A percentile compares a stretch with the other conserved stretches of the same genome.
These are phyloP conservation scores for Phialophora chinensis DNA, from an alignment of 2,329 filamentous ascomycete species.

Conservation along the genomic window DNA sequence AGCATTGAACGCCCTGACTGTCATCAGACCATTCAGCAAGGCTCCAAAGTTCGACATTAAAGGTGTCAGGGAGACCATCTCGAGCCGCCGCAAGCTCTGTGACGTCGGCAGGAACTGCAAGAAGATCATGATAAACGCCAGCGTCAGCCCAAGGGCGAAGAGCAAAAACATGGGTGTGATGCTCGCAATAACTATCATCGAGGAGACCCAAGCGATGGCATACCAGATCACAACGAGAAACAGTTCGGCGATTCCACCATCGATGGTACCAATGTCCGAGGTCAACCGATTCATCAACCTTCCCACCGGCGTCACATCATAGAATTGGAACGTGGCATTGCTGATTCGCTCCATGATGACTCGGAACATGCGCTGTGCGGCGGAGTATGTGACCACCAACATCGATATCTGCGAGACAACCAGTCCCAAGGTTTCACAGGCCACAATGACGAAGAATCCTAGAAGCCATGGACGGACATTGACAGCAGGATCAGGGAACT, in stretches of 20 bases:
- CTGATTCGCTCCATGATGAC: constrained; percentile 75
- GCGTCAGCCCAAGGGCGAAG: constrained; percentile 71
- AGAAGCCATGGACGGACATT: constrained; percentile 77
- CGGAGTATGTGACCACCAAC: constrained; percentile 77
- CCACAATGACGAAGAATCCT: constrained; percentile 70
- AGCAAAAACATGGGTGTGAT: constrained; percentile 78
- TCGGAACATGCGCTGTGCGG: constrained; percentile 76
- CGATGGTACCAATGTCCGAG: constrained; percentile 85
- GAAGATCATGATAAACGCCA: constrained; percentile 75
- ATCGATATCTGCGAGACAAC: constrained; percentile 70
- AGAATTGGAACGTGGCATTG: constrained; percentile 84
- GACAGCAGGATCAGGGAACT: constrained; percentile 68
- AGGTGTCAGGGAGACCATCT: constrained; percentile 87
- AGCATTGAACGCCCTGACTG: constrained; percentile 81
- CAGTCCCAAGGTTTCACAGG: constrained; percentile 64
- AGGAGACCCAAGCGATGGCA: constrained; percentile 72
- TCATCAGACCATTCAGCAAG: constrained; percentile 81
- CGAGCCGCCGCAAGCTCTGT: constrained; percentile 79
- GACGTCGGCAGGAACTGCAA: constrained; percentile 79
- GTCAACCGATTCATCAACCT: constrained; percentile 91
- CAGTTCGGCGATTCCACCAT: constrained; percentile 79
- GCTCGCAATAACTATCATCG: constrained; percentile 77
- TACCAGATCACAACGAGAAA: constrained; percentile 75
- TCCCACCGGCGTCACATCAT: constrained; percentile 87
- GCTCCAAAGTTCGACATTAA: constrained; percentile 93